phyloP scores from a whole-genome alignment of 176 grass and related monocot species.

The Microstegium vimineum region DNA sequence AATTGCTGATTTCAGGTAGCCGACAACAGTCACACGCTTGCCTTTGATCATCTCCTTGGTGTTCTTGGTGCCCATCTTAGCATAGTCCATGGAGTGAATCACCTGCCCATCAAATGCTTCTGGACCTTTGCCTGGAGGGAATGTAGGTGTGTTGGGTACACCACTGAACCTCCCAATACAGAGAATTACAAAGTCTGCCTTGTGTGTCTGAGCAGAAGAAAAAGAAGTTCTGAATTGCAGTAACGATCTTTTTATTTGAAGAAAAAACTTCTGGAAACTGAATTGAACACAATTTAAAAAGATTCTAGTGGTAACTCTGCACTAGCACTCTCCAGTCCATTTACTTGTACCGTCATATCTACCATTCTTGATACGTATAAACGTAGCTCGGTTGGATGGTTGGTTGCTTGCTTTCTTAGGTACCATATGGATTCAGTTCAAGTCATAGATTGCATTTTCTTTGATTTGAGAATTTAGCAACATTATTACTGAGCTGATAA shows the following conservation, averaged over 20 bases:
- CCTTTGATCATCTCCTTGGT: slow-evolving; percentile 36
- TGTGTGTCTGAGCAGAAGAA: slow-evolving; percentile 27
- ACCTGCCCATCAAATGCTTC: slow-evolving; percentile 43
- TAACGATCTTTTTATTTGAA: background rate
- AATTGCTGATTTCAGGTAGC: slow-evolving; percentile 54
- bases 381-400: too few species aligned
- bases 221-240: background rate
- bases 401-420: too few species aligned
- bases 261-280: background rate
- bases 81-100: slow-evolving; percentile 61
- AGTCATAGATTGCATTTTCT: too few species aligned
- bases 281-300: too few species aligned
- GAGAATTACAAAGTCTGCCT: slow-evolving; percentile 46
- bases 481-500: too few species aligned
- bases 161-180: slow-evolving; percentile 62
- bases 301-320: too few species aligned
- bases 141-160: slow-evolving; percentile 46
- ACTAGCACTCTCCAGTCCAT: too few species aligned
- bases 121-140: slow-evolving; percentile 38
- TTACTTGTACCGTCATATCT: too few species aligned
- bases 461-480: too few species aligned
- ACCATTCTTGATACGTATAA: too few species aligned
- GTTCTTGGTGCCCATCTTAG: slow-evolving; percentile 44
- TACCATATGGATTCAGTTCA: too few species aligned
- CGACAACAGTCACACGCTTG: slow-evolving; percentile 45